These are phyloP conservation scores for Sugiyamaella neomexicana DNA, from an alignment of 1,139 yeast genomes.

Conservation along the genomic window DNA sequence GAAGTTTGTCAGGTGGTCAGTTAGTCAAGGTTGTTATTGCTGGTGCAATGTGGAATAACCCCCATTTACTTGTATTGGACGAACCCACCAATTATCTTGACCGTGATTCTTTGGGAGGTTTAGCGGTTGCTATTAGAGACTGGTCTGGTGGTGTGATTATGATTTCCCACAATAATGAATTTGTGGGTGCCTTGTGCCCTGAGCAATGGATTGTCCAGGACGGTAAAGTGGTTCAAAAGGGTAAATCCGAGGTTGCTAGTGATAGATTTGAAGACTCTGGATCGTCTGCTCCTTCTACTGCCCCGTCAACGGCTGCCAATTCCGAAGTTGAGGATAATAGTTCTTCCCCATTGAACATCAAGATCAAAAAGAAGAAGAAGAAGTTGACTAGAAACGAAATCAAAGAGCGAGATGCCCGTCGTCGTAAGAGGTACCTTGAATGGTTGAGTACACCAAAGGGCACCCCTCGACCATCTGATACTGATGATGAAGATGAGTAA, in stretches of 20 bases:
- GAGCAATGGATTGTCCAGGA: constrained; percentile 98
- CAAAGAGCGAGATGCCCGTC: constrained; percentile 87
- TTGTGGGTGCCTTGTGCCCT: constrained; percentile 95
- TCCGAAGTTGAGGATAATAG: constrained; percentile 36
- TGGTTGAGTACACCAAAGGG: constrained; percentile 98
- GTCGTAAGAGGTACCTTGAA: constrained; percentile 89
- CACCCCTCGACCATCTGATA: constrained; percentile 89
- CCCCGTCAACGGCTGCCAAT: constrained; percentile 32
- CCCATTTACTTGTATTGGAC: constrained; percentile 94
- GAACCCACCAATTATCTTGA: constrained; percentile 99
- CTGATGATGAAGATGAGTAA: constrained; percentile 82
- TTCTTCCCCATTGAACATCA: constrained; percentile 94
- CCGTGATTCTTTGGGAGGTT: constrained; percentile 95
- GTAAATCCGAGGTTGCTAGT: constrained; percentile 70
- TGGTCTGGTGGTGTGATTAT: constrained; percentile 98
- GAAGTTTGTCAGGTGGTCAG: constrained; percentile 97
- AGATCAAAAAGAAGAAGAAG: constrained; percentile 79
- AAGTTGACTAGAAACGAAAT: constrained; percentile 95
- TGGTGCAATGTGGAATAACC: constrained; percentile 99
- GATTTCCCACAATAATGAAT: constrained; percentile 97
- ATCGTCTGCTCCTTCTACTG: constrained; percentile 48
- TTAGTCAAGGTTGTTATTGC: constrained; percentile 98
- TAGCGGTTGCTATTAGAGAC: constrained; percentile 95
- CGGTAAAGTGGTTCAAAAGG: constrained; percentile 84
- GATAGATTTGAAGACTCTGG: constrained; percentile 78